Evolutionary conservation across 495 filamentous ascomycete species (phyloP).

Genomic region (Annulohypoxylon maeteangense): DNA sequence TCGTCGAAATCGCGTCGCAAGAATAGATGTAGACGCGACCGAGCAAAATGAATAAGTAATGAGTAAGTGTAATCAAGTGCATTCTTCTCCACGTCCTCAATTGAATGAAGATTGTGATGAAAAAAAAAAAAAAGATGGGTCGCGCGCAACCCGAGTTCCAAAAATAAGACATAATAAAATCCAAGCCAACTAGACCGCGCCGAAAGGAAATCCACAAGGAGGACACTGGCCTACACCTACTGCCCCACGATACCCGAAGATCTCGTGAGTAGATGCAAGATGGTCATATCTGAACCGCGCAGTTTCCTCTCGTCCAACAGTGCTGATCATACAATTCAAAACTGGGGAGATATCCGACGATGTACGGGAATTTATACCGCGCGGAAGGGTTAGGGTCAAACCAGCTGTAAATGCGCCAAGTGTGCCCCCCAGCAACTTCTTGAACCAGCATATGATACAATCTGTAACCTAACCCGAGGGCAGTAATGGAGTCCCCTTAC

Average conservation of each 20-base stretch:
- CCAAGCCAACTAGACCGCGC: not conserved
- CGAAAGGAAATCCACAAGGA: not conserved
- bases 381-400: constrained; percentile 3
- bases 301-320: not conserved
- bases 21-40: not conserved
- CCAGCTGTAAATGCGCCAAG: constrained; percentile 3
- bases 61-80: too few species aligned
- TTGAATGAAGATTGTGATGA: constrained; percentile 26
- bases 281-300: constrained; percentile 19
- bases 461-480: not conserved
- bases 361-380: constrained; percentile 26
- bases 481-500: constrained; percentile 31
- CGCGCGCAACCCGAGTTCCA: not conserved
- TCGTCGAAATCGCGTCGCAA: not conserved
- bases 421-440: not conserved
- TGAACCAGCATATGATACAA: not conserved
- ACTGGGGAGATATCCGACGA: constrained; percentile 27
- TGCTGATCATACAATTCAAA: not conserved
- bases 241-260: not conserved
- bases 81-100: constrained; percentile 32
- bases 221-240: not conserved
- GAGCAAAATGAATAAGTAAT: not conserved
- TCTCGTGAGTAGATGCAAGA: not conserved
- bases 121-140: constrained; percentile 30
- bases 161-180: constrained; percentile 16